These are phyloP conservation scores for Boletales sp. DNA, from an alignment of 768 basidiomycete genomes.

Conservation along the genomic window DNA sequence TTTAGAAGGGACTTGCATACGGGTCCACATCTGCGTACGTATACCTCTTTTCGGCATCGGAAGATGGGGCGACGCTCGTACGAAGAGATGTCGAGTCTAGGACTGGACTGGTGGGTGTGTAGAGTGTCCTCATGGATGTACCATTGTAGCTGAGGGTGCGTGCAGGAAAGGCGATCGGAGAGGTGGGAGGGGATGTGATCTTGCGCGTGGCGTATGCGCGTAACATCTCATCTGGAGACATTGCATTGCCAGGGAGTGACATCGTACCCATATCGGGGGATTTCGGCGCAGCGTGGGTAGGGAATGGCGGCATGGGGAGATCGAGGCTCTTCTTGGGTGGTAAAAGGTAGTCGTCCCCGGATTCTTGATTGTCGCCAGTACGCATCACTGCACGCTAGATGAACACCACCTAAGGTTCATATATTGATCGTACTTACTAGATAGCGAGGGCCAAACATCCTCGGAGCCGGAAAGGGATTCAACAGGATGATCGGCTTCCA, in stretches of 20 bases:
- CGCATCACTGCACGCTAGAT: conserved; percentile 60
- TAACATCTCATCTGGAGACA: conserved; percentile 74
- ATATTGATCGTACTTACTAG: conserved; percentile 40
- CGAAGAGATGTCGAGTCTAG: conserved; percentile 6
- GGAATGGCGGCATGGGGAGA: conserved; percentile 33
- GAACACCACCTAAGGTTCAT: conserved; percentile 1
- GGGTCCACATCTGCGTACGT: conserved; percentile 27
- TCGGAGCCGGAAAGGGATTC: conserved; percentile 42
- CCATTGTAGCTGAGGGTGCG: conserved; percentile 24
- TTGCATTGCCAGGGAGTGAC: conserved; percentile 38
- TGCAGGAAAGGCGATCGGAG: conserved; percentile 29
- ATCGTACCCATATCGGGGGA: conserved; percentile 40
- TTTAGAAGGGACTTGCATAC: conserved; percentile 10
- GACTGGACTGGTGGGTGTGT: conserved; percentile 18
- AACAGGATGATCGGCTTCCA: conserved; percentile 34
- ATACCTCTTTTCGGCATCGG: conserved; percentile 20
- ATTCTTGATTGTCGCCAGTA: conserved; percentile 38
- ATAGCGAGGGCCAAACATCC: conserved; percentile 67
- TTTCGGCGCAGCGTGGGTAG: conserved; percentile 27
- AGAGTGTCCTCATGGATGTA: conserved; percentile 28
- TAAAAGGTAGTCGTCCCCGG: conserved; percentile 46
- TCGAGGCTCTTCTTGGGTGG: conserved; percentile 23
- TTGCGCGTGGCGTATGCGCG: conserved; percentile 62
- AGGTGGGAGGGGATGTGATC: conserved; percentile 30
- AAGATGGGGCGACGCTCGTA: neutral